phyloP scores from a whole-genome alignment of 352 stramenopile genomes.

The Blastocystis sp. region DNA sequence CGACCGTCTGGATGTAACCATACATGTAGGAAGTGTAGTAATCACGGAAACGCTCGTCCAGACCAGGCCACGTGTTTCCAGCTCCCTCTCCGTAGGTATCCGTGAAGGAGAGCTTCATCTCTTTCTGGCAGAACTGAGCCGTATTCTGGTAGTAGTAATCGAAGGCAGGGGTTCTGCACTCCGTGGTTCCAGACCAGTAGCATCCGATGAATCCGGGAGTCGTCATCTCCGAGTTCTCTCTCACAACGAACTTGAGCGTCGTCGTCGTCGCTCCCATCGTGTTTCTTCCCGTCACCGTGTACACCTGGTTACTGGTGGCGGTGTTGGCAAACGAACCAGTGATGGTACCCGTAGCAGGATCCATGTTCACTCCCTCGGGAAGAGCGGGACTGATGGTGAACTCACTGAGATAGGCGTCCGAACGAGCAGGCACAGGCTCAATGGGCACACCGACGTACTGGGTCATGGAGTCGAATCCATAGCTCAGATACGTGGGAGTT shows the following conservation, averaged over 20 bases:
- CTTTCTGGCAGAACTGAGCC: conserved; percentile 44
- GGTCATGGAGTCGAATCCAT: conserved; percentile 49
- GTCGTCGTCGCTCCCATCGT: background rate
- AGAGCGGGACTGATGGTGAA: conserved; percentile 41
- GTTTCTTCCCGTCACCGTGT: conserved; percentile 30
- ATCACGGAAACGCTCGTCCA: conserved; percentile 56
- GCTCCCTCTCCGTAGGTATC: conserved; percentile 31
- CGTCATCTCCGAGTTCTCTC: conserved; percentile 18
- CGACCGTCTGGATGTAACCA: conserved; percentile 15
- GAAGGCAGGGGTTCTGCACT: conserved; percentile 39
- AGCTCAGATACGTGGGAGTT: conserved; percentile 1
- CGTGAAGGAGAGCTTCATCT: conserved; percentile 23
- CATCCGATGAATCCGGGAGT: conserved; percentile 41
- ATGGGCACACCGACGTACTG: conserved; percentile 31
- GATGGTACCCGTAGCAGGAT: conserved; percentile 22
- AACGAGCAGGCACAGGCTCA: conserved; percentile 35
- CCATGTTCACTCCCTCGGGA: conserved; percentile 4
- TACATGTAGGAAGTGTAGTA: conserved; percentile 50
- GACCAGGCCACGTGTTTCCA: conserved; percentile 55
- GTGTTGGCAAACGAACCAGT: conserved; percentile 30
- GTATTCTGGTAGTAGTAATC: conserved; percentile 44
- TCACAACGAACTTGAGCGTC: conserved; percentile 8
- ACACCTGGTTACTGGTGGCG: background rate
- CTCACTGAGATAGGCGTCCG: conserved; percentile 33
- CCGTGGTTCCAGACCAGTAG: conserved; percentile 43